Evolutionary conservation across 2,329 filamentous ascomycete species (phyloP), one percentile per base, ranked within the genome.

Genomic region (Diaporthe citri): DNA sequence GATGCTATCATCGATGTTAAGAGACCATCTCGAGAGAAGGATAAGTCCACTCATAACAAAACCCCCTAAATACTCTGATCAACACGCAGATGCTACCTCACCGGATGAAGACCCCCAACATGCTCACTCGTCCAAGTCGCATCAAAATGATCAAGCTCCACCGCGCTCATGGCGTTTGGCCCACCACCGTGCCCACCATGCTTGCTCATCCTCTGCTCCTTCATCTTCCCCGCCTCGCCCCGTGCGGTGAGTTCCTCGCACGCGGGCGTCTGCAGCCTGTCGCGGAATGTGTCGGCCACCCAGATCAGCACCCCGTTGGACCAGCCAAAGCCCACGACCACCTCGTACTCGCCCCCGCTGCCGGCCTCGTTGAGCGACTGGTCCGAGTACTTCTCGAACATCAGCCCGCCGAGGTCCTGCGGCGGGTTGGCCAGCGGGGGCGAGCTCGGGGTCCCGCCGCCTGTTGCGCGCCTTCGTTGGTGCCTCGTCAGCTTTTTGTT

Each of bases 301-400:
- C 91, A 93, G 71, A 94, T 89, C 41, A 93, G 81, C 71, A 93
- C 91, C 41, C 92, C 92, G 77, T 93, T 93, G 1, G 90, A 90
- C 92, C 92, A 94, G 9, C 92, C 92, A 78, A 94, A 94, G 1
- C 92, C 92, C 82, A 93, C 90, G 3, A 93, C 92, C 8, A 93
- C 92, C 72, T 89, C 87, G 80, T 93, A 93, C 84, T 93, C 92
- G 77, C 92, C 92, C 8, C 92, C 92, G 9, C 90, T 85, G 39
- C 92, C 92, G 1, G 89, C 90, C 0, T 87, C 88, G 76, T 92
- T 91, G 60, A 87, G 90, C 10, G 88, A 83, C 74, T 88, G 89
- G 77, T 92, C 90, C 17, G 85, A 86, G 80, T 93, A 93, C 85
- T 93, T 93, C 81, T 94, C 92, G 80, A 93, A 94, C 86, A 94